Evolutionary conservation across 176 grass and related monocot species (phyloP).

Genomic region (Puccinellia tenuiflora): DNA sequence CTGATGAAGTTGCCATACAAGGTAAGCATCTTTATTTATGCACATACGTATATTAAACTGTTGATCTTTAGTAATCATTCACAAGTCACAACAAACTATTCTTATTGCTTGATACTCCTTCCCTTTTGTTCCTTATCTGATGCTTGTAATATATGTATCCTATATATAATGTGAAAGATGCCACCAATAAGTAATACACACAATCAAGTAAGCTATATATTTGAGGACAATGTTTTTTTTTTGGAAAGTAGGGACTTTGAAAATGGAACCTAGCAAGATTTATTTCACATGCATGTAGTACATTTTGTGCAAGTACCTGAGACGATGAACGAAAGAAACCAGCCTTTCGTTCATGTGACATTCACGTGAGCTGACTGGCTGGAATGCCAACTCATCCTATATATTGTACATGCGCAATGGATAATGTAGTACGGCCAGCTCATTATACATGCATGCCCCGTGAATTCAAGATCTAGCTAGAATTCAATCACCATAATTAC

Average conservation of each 20-base stretch:
- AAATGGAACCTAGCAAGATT: not conserved
- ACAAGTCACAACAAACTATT: not conserved
- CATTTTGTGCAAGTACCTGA: not conserved
- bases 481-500: not conserved
- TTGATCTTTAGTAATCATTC: not conserved
- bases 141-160: not conserved
- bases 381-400: not conserved
- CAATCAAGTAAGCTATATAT: not conserved
- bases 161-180: not conserved
- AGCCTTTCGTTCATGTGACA: not conserved
- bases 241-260: too few species aligned
- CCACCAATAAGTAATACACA: not conserved
- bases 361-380: not conserved
- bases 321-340: not conserved
- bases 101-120: not conserved
- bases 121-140: not conserved
- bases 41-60: not conserved
- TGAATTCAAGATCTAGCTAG: not conserved
- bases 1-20: conserved; percentile 40
- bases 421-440: conserved; percentile 18
- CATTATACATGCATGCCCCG: not conserved
- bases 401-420: not conserved
- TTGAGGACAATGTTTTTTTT: not conserved
- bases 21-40: conserved; percentile 25
- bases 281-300: not conserved